Evolutionary conservation across 2,329 filamentous ascomycete species (phyloP).

Genomic region (Tolypocladium endophyticum): DNA sequence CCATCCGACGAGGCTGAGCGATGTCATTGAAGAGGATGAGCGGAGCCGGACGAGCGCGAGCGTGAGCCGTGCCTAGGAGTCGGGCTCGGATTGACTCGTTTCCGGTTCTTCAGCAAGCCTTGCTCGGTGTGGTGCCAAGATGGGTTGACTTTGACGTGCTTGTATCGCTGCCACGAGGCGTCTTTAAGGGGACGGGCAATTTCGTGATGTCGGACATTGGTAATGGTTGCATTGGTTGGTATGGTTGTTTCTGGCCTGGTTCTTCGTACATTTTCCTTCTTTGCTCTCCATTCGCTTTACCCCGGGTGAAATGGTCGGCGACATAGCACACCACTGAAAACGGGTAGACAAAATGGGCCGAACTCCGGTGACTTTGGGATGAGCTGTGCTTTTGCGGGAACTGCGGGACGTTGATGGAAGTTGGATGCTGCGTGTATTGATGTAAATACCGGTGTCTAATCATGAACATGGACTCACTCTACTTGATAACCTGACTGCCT

Average conservation of each 20-base stretch:
- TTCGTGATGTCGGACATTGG: neutral
- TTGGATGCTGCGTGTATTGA: neutral
- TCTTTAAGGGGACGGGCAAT: neutral
- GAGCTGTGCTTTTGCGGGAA: neutral
- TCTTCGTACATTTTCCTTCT: neutral
- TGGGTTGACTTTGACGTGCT: neutral
- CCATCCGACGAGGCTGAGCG: conserved; percentile 79
- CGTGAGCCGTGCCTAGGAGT: conserved; percentile 36
- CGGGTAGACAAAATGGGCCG: neutral
- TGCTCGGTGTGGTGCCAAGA: too few species aligned
- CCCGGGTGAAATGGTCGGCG: neutral
- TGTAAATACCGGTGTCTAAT: neutral
- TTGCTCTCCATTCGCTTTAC: neutral
- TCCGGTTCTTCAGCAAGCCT: too few species aligned
- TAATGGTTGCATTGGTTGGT: neutral
- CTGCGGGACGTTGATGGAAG: neutral
- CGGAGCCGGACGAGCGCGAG: conserved; percentile 64
- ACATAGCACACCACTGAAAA: neutral
- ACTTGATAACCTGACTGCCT: neutral
- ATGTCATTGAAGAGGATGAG: conserved; percentile 80
- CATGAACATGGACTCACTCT: neutral
- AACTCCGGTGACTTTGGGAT: neutral
- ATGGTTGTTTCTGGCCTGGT: neutral
- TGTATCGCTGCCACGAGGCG: neutral
- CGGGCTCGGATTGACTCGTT: conserved; percentile 4